Conservation (phyloP, 129 eudicot genomes). For the Logfia minima region DNA sequence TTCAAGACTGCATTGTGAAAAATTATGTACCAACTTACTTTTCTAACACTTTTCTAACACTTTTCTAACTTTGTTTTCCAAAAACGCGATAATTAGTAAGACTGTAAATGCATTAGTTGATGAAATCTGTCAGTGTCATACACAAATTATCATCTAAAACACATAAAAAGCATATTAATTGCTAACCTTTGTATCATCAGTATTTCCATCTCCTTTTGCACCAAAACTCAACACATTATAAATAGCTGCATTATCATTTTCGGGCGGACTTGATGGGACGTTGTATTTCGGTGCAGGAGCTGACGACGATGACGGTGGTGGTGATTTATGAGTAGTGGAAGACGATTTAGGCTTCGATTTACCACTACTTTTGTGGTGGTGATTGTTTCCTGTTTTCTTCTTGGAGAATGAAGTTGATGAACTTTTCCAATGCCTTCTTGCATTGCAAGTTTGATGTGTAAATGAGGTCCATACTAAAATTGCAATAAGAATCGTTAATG, state of each 20-base stretch:
- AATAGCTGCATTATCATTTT: slow-evolving; percentile 1
- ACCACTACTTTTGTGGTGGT: slow-evolving; percentile 27
- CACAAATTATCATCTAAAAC: no score
- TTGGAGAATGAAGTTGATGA: slow-evolving; percentile 30
- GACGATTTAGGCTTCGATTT: slow-evolving; percentile 39
- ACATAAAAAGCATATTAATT: not conserved
- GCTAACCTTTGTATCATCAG: slow-evolving; percentile 74
- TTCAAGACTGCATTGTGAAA: no score
- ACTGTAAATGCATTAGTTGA: no score
- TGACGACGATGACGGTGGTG: slow-evolving; percentile 40
- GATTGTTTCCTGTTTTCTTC: slow-evolving; percentile 54
- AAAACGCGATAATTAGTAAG: no score
- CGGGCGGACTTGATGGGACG: slow-evolving; percentile 19
- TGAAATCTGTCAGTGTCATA: no score
- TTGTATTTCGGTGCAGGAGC: slow-evolving; percentile 32
- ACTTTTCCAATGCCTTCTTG: slow-evolving; percentile 48
- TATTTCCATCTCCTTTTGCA: slow-evolving; percentile 71
- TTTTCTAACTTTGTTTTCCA: no score
- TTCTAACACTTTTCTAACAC: no score
- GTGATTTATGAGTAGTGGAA: slow-evolving; percentile 38
- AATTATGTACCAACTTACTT: no score
- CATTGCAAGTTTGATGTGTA: slow-evolving; percentile 51
- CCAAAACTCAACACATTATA: slow-evolving; percentile 69
- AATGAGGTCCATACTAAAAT: slow-evolving; percentile 48
- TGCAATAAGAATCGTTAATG: slow-evolving; percentile 43